Conservation (phyloP, 129 eudicot genomes). For the Logfia minima region DNA sequence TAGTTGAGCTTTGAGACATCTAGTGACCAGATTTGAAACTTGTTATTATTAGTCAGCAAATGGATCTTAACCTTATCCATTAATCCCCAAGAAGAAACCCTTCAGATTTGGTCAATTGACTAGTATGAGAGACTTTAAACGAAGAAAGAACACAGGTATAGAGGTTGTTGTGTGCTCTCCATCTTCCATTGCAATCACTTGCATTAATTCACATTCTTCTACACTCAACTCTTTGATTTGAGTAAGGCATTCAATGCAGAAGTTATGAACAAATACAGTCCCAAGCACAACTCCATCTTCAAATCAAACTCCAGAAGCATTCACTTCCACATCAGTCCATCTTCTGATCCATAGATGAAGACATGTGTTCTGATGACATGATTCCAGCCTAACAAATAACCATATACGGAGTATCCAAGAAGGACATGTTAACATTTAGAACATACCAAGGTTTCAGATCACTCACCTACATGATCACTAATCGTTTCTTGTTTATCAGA, state of each 20-base stretch:
- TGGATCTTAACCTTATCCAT: neutral
- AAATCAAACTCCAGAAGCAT: neutral
- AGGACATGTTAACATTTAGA: neutral
- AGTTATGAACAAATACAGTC: neutral
- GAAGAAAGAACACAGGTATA: neutral
- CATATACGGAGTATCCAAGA: neutral
- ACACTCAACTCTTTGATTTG: neutral
- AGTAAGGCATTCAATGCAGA: neutral
- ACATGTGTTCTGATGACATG: neutral
- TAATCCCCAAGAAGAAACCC: neutral
- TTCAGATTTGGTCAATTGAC: neutral
- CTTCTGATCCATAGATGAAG: neutral
- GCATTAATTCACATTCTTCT: neutral
- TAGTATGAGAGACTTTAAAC: neutral
- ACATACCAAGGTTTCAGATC: neutral
- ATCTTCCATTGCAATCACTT: conserved; percentile 7
- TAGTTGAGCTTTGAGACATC: neutral
- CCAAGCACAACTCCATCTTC: neutral
- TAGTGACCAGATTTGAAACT: neutral
- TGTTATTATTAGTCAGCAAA: neutral
- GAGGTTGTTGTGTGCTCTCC: neutral
- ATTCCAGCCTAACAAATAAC: neutral
- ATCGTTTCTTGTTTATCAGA: conserved; percentile 8
- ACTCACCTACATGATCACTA: neutral
- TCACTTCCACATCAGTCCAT: neutral